phyloP scores from a whole-genome alignment of 208 protist genomes.

The Leishmania gerbilli region DNA sequence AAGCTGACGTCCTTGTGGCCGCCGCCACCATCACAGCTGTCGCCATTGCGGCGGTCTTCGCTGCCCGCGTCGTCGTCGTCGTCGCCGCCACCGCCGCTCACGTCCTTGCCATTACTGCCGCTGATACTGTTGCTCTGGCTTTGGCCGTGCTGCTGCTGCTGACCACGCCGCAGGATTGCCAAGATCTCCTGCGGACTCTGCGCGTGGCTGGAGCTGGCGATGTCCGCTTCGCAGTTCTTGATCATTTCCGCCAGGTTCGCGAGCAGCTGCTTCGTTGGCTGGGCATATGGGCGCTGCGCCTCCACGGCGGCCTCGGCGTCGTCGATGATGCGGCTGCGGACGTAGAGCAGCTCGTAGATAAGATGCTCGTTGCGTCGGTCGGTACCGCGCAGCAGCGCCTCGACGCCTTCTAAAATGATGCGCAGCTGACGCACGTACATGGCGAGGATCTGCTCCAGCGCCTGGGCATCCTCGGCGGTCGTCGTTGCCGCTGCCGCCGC shows the following conservation, averaged over 20 bases:
- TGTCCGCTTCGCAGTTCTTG: constrained; percentile 50
- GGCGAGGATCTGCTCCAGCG: constrained; percentile 33
- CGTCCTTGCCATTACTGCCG: constrained; percentile 3
- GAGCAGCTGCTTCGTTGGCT: constrained; percentile 25
- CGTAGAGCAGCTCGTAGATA: constrained; percentile 83
- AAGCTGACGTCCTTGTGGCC: too few species aligned
- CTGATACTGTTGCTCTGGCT: background rate
- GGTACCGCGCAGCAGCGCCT: constrained; percentile 55
- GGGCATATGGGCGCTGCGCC: background rate
- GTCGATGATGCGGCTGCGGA: constrained; percentile 35
- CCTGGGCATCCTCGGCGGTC: constrained; percentile 15
- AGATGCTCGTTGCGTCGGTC: constrained; percentile 66
- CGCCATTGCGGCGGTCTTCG: background rate
- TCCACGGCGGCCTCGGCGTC: constrained; percentile 20
- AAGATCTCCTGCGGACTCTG: constrained; percentile 41
- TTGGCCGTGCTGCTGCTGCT: constrained; percentile 17
- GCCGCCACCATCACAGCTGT: background rate
- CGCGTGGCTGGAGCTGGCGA: constrained; percentile 38
- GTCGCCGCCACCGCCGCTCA: background rate
- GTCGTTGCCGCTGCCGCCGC: background rate
- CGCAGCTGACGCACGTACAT: constrained; percentile 65
- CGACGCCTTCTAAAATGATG: constrained; percentile 56
- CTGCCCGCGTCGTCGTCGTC: background rate
- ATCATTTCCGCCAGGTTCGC: constrained; percentile 28
- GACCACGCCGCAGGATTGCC: constrained; percentile 27